These are phyloP conservation scores for Pseudogymnoascus verrucosus DNA, from an alignment of 2,329 filamentous ascomycete species.

Conservation along the genomic window DNA sequence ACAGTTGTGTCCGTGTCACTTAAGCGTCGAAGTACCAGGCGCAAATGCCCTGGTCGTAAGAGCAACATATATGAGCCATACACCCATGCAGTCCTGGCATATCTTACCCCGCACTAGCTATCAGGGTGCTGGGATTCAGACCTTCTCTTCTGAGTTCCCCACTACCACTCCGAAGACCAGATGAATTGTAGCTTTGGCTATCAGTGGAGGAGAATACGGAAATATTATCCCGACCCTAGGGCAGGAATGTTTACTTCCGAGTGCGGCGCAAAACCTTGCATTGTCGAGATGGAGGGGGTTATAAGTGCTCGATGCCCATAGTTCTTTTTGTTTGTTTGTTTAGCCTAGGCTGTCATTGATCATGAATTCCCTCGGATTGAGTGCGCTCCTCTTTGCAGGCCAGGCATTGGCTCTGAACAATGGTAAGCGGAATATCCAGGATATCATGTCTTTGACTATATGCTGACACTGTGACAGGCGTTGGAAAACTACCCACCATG, in stretches of 20 bases:
- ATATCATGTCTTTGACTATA: not conserved
- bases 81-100: not conserved
- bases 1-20: not conserved
- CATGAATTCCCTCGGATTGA: not conserved
- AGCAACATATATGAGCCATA: not conserved
- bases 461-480: not conserved
- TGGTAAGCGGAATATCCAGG: not conserved
- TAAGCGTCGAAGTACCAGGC: not conserved
- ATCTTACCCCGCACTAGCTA: not conserved
- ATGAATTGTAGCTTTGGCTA: not conserved
- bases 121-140: not conserved
- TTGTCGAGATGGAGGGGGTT: not conserved
- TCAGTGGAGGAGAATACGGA: not conserved
- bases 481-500: not conserved
- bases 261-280: not conserved
- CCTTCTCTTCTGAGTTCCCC: not conserved
- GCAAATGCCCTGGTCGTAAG: not conserved
- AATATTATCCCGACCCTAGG: not conserved
- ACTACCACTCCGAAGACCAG: not conserved
- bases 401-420: slow-evolving; percentile 1
- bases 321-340: not conserved
- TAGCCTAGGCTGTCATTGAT: not conserved
- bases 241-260: not conserved
- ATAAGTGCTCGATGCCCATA: not conserved
- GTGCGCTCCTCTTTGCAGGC: not conserved